Base-by-base conservation (phyloP, 495 filamentous ascomycete species). In the Daldinia concentrica region DNA sequence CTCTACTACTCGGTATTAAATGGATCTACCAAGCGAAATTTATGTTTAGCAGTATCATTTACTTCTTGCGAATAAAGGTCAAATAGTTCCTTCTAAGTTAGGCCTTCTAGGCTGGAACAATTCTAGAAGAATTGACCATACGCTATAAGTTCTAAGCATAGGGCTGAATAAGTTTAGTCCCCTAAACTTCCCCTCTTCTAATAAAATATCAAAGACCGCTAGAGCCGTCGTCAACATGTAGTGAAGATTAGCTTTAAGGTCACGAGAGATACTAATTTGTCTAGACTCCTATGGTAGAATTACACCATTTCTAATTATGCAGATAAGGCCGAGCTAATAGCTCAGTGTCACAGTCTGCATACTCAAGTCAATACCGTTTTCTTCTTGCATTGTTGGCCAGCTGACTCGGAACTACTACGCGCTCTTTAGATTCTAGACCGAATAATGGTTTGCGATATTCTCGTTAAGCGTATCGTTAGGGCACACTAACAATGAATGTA, bases 211-310 rank as follows among this genome's bases (percentile, higher is more conserved):
- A 15, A 29, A 14, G 7, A n/a, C 58, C 57, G 54, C 14, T 45
- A 17, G 14, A 54, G 50, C 50, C 50, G 27, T 30, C 24, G 24
- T 54, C 26, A 24, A 22, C 43, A 48, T 48, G 19, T 14, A 29
- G 30, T 19, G 22, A 29, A 56, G 6, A 4, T 39, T 51, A 56
- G 41, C 61, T 43, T 62, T 24, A 26, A 62, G 30, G 57, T 62
- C 69, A 66, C 58, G 54, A 43, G 67, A 55, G 50, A 54, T 65
- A 50, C 62, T 64, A 50, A 51, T 61, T 60, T 65, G 30, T 52
- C 61, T 63, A n/a, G 56, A 60, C 39, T 50, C 34, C 7, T 27
- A 19, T 64, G n/a, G 9, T 58, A 19, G 59, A 64, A 41, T 58
- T 52, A 9, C 60, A 54, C 51, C 22, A 51, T 19, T 19, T 30